Conservation (phyloP, 2,329 filamentous ascomycete species). For the Uncinocarpus reesii region DNA sequence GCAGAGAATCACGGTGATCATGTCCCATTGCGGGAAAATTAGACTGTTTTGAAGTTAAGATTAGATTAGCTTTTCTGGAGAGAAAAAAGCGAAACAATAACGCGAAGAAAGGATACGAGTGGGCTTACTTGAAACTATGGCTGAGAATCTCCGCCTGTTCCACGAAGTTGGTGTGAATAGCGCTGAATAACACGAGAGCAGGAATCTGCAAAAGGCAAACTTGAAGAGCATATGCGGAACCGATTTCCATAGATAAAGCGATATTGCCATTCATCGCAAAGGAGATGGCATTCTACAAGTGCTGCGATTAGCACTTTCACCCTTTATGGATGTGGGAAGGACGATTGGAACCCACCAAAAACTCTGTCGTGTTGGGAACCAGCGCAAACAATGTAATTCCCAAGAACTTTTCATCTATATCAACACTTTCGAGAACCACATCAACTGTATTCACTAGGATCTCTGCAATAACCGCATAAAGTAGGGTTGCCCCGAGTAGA, state of each 20-base stretch:
- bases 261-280: conserved; percentile 99
- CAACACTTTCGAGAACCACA: conserved; percentile 79
- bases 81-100: neutral
- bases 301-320: neutral
- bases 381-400: conserved; percentile 94
- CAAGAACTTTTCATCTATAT: conserved; percentile 93
- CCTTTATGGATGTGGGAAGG: neutral
- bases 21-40: conserved; percentile 97
- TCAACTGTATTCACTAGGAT: conserved; percentile 96
- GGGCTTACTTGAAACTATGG: conserved; percentile 45
- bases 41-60: conserved; percentile 42
- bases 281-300: conserved; percentile 75
- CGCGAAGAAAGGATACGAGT: neutral
- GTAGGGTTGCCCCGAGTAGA: conserved; percentile 72
- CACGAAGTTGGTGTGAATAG: conserved; percentile 53
- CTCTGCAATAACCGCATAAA: conserved; percentile 95
- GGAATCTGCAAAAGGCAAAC: conserved; percentile 93
- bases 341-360: conserved; percentile 55
- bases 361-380: conserved; percentile 96
- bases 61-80: neutral
- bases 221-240: conserved; percentile 90
- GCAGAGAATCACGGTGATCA: conserved; percentile 91
- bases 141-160: conserved; percentile 44
- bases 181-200: conserved; percentile 82
- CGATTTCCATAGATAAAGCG: conserved; percentile 96